Evolutionary conservation across 768 basidiomycete species (phyloP).

Genomic region (Suillus fuscotomentosus): DNA sequence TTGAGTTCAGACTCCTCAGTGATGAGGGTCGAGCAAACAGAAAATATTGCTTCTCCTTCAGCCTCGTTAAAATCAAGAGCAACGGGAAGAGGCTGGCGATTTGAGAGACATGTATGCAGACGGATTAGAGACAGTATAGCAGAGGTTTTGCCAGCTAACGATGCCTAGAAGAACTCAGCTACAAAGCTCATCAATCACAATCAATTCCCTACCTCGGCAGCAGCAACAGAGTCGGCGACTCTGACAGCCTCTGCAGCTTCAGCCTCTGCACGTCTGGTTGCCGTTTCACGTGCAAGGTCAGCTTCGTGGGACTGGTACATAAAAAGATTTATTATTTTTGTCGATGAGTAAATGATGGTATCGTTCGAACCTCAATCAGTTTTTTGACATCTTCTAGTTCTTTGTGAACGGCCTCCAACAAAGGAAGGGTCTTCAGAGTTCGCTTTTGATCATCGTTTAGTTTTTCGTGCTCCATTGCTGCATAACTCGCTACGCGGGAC

Average conservation of each 20-base stretch:
- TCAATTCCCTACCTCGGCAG: slow-evolving; percentile 49
- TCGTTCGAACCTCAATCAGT: slow-evolving; percentile 68
- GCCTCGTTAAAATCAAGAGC: slow-evolving; percentile 42
- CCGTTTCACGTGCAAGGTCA: slow-evolving; percentile 56
- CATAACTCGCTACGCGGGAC: slow-evolving; percentile 74
- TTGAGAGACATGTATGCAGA: slow-evolving; percentile 48
- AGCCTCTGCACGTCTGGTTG: slow-evolving; percentile 51
- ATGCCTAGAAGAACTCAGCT: slow-evolving; percentile 35
- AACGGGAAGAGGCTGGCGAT: slow-evolving; percentile 43
- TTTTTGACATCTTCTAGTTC: slow-evolving; percentile 85
- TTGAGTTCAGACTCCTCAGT: slow-evolving; percentile 53
- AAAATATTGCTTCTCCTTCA: slow-evolving; percentile 56
- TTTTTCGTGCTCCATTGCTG: slow-evolving; percentile 62
- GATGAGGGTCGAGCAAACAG: slow-evolving; percentile 52
- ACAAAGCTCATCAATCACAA: not conserved
- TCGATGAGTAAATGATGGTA: not conserved
- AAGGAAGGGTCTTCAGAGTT: slow-evolving; percentile 66
- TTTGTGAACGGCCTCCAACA: slow-evolving; percentile 74
- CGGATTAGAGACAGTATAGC: slow-evolving; percentile 60
- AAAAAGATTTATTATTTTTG: slow-evolving; percentile 3
- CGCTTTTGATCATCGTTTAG: slow-evolving; percentile 89
- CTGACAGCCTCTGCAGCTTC: slow-evolving; percentile 57
- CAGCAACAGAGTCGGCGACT: slow-evolving; percentile 53
- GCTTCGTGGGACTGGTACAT: slow-evolving; percentile 56
- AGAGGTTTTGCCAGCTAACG: slow-evolving; percentile 40